Percentiles rank a stretch among this genome's conserved stretches.
Conservation (phyloP, 2,329 filamentous ascomycete species). For the Cordyceps tenuipes region DNA sequence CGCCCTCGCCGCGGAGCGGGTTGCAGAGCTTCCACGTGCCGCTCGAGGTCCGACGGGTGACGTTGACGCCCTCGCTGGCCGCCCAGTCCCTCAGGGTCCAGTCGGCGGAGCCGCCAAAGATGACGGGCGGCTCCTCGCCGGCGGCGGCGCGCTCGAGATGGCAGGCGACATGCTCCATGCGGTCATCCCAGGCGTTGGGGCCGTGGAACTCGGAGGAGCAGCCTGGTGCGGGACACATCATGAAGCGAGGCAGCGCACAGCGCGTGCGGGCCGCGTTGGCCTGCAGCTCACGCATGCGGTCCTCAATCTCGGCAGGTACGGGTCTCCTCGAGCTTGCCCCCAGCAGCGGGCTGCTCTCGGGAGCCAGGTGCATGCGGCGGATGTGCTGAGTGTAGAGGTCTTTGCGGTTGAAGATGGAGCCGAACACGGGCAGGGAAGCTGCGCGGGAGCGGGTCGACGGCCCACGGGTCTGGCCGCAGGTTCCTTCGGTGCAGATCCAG, state of each 20-base stretch:
- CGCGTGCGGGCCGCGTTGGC: conserved; percentile 50
- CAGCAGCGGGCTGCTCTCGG: conserved; percentile 25
- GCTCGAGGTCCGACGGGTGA: conserved; percentile 22
- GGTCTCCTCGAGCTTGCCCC: conserved; percentile 26
- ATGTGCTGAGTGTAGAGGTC: conserved; percentile 87
- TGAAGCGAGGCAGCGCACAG: conserved; percentile 51
- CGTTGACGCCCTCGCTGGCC: conserved; percentile 26
- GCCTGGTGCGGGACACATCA: conserved; percentile 51
- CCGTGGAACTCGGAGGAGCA: conserved; percentile 57
- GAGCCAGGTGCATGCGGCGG: conserved; percentile 69
- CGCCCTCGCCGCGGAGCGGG: conserved; percentile 18
- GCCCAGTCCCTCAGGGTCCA: conserved; percentile 34
- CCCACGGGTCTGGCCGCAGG: conserved; percentile 34
- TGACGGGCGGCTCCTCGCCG: conserved; percentile 20
- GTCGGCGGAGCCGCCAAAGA: conserved; percentile 33
- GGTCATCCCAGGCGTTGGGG: conserved; percentile 61
- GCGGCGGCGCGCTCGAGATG: conserved; percentile 55
- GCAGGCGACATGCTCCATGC: conserved; percentile 80
- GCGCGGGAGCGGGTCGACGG: conserved; percentile 13
- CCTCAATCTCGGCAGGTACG: conserved; percentile 35
- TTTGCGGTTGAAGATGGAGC: conserved; percentile 74
- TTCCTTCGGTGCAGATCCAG: conserved; percentile 66
- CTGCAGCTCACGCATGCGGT: conserved; percentile 48
- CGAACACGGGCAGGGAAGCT: conserved; percentile 38
- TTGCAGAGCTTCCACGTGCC: conserved; percentile 28